phyloP scores from a whole-genome alignment of 768 basidiomycete species.

The Suillus weaverae region DNA sequence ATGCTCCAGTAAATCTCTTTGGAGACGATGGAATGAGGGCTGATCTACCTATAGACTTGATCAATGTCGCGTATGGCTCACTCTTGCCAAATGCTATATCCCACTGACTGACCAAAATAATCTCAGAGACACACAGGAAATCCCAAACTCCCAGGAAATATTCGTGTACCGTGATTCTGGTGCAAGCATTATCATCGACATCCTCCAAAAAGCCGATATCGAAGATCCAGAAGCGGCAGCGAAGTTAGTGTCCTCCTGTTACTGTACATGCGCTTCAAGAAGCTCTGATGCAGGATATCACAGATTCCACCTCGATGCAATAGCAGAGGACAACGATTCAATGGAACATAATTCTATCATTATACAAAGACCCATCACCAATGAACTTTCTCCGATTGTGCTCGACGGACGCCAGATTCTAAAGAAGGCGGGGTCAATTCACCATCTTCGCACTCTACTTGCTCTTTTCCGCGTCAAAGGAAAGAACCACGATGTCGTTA shows the following conservation, averaged over 20 bases:
- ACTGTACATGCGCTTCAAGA: neutral
- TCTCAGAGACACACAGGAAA: constrained; percentile 67
- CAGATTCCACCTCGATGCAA: constrained; percentile 88
- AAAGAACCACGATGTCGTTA: constrained; percentile 78
- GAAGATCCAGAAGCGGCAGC: constrained; percentile 54
- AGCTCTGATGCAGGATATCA: constrained; percentile 9
- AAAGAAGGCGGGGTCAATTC: constrained; percentile 65
- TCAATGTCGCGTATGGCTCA: constrained; percentile 78
- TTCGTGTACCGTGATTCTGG: constrained; percentile 70
- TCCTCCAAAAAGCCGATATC: constrained; percentile 72
- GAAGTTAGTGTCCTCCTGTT: constrained; percentile 44
- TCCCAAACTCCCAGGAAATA: constrained; percentile 96
- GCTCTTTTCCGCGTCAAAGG: constrained; percentile 76
- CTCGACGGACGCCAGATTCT: constrained; percentile 72
- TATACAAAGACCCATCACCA: constrained; percentile 28
- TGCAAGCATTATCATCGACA: constrained; percentile 81
- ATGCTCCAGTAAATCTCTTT: constrained; percentile 56
- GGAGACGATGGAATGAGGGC: constrained; percentile 72
- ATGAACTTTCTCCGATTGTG: constrained; percentile 58
- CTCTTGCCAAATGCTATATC: neutral
- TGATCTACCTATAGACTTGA: constrained; percentile 49
- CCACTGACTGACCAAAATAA: constrained; percentile 4
- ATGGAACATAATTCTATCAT: constrained; percentile 9
- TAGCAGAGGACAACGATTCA: constrained; percentile 91
- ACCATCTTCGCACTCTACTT: constrained; percentile 43